Base-by-base conservation (phyloP, 2,329 filamentous ascomycete genomes). In the Fusarium succisae region DNA sequence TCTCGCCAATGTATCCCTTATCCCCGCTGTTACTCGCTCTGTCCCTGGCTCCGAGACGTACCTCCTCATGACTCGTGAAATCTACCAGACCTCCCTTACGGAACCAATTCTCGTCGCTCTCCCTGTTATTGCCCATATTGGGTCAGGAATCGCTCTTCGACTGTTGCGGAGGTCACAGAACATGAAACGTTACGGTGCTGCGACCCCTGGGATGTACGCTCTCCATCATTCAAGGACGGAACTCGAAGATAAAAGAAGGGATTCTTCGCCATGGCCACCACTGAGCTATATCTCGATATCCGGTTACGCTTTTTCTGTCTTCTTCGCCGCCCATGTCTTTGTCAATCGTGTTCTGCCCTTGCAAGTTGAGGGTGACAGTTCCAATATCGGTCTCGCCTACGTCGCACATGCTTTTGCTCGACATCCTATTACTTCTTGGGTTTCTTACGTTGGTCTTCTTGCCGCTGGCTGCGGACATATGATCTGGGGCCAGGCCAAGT, bases 11-110 rank as follows among this genome's bases (percentile, higher is more conserved):
- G 96, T 94, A 39, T 94, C 94, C 13, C 81, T 97, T 48, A 92
- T 97, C 73, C 95, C 94, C 1, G 89, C 96, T 43, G 77, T 91
- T 56, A 94, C 93, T 45, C 89, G 87, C 65, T 94, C 93, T 51
- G 89, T 96, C 12, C 85, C 92, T 14, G 89, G 91, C 59, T 93
- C 93, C 69, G 95, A 98, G 80, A 91, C 91, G 56, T 97, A 95
- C 82, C 91, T 98, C 55, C 92, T 98, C 73, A 93, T 98, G 82
- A 95, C 95, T 35, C 91, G 96, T 70, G 95, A 97, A 55, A 91
- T 96, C 82, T 98, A 98, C 85, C 96, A 98, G 82, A 95, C 94
- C 3, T 88, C 92, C 5, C 85, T 94, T 22, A 87, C 93, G 58
- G 95, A 98, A 80, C 94, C 94, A 8, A 84, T 97, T 26, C 87